phyloP scores from a whole-genome alignment of 176 grass and related monocot species.

The Musa acuminata region DNA sequence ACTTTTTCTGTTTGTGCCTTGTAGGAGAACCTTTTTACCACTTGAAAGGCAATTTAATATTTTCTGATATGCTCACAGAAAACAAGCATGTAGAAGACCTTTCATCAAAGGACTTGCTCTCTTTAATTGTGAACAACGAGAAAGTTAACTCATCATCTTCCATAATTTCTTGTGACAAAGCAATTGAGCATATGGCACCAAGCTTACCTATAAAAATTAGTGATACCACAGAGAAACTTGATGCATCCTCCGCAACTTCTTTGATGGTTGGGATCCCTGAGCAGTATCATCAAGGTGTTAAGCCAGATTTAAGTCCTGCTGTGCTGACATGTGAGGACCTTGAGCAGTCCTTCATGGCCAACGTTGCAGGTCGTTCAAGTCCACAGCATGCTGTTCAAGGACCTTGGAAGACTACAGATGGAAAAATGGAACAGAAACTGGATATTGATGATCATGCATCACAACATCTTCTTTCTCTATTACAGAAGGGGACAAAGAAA shows the following conservation, averaged over 20 bases:
- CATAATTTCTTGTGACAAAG: constrained; percentile 25
- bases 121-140: constrained; percentile 72
- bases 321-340: constrained; percentile 92
- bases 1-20: background rate
- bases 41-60: constrained; percentile 2
- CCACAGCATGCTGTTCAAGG: constrained; percentile 23
- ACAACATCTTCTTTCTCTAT: constrained; percentile 70
- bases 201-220: constrained; percentile 26
- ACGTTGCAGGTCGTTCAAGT: constrained; percentile 33
- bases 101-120: constrained; percentile 52
- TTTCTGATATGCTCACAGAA: constrained; percentile 30
- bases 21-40: constrained; percentile 8
- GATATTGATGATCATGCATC: constrained; percentile 68
- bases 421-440: constrained; percentile 21
- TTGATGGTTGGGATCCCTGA: constrained; percentile 29
- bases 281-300: constrained; percentile 29
- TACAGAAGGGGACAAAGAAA: constrained; percentile 56
- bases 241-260: constrained; percentile 19
- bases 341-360: constrained; percentile 74
- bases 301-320: constrained; percentile 38
- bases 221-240: constrained; percentile 28
- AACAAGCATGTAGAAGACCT: constrained; percentile 44
- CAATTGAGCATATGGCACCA: constrained; percentile 29
- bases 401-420: constrained; percentile 26
- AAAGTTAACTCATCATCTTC: constrained; percentile 32